A percentile compares a stretch with the other conserved stretches of the same genome.
Evolutionary conservation across 225 moss, liverwort and hornwort species (phyloP).

Genomic region (Takakia lepidozioides): DNA sequence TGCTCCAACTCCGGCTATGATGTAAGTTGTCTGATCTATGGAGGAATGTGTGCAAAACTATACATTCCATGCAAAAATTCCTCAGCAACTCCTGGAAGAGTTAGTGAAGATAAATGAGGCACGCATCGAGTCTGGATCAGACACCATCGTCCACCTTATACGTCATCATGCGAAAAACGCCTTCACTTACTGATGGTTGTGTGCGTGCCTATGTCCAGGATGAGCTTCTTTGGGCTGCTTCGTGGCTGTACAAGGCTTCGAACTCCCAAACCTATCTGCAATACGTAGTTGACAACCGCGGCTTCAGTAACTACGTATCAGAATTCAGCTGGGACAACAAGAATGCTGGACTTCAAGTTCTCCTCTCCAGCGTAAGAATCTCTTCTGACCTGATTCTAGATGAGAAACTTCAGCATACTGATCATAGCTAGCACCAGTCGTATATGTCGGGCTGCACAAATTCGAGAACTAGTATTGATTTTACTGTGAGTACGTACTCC

Average conservation of each 20-base stretch:
- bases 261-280: constrained; percentile 44
- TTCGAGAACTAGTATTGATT: too few species aligned
- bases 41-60: constrained; percentile 3
- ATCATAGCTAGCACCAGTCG: too few species aligned
- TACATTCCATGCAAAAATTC: constrained; percentile 6
- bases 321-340: constrained; percentile 99
- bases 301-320: constrained; percentile 25
- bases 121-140: constrained; percentile 1
- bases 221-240: constrained; percentile 87
- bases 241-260: constrained; percentile 84
- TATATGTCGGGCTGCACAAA: too few species aligned
- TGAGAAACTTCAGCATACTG: too few species aligned
- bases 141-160: too few species aligned
- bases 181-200: neutral
- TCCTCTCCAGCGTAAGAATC: constrained; percentile 91
- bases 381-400: too few species aligned
- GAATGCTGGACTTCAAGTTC: constrained; percentile 69
- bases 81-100: neutral
- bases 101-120: constrained; percentile 3
- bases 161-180: too few species aligned
- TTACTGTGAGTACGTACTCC: too few species aligned
- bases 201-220: constrained; percentile 31
- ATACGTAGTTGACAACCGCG: constrained; percentile 51
- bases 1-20: constrained; percentile 78
- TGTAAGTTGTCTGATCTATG: constrained; percentile 21